phyloP scores from a whole-genome alignment of 2,329 filamentous ascomycete genomes.

The Trichoderma asperellum region DNA sequence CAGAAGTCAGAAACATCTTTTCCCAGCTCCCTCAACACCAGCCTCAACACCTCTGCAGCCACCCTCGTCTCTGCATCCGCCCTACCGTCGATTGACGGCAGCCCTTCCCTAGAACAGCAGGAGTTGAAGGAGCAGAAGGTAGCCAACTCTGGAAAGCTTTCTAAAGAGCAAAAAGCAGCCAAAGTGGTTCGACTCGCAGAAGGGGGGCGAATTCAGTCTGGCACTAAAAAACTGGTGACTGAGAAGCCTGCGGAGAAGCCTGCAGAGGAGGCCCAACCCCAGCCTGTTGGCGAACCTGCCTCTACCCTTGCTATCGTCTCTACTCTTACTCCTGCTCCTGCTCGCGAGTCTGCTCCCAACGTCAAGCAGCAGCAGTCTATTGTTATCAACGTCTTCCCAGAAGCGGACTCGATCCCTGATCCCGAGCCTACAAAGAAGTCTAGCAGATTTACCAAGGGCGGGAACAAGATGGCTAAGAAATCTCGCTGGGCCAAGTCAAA shows the following conservation, averaged over 20 bases:
- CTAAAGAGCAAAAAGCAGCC: constrained; percentile 33
- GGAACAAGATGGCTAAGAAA: constrained; percentile 35
- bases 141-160: neutral
- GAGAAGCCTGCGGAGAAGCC: neutral
- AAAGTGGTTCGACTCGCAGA: constrained; percentile 39
- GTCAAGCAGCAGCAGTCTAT: constrained; percentile 7
- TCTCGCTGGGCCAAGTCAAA: constrained; percentile 35
- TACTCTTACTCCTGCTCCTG: neutral
- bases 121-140: constrained; percentile 6
- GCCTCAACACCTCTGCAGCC: constrained; percentile 23
- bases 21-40: constrained; percentile 31
- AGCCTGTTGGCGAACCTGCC: neutral
- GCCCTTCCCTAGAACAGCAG: constrained; percentile 12
- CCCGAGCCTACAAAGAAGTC: constrained; percentile 29
- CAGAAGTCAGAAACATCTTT: constrained; percentile 35
- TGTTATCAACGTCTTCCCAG: constrained; percentile 36
- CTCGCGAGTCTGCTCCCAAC: constrained; percentile 15
- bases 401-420: constrained; percentile 32
- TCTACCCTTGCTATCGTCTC: neutral
- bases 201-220: constrained; percentile 40
- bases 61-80: constrained; percentile 27
- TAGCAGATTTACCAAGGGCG: constrained; percentile 42
- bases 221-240: constrained; percentile 30
- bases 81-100: constrained; percentile 15
- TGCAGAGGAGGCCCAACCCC: neutral